Conservation (phyloP, 75 land plant species). For the Sequoia sempervirens region DNA sequence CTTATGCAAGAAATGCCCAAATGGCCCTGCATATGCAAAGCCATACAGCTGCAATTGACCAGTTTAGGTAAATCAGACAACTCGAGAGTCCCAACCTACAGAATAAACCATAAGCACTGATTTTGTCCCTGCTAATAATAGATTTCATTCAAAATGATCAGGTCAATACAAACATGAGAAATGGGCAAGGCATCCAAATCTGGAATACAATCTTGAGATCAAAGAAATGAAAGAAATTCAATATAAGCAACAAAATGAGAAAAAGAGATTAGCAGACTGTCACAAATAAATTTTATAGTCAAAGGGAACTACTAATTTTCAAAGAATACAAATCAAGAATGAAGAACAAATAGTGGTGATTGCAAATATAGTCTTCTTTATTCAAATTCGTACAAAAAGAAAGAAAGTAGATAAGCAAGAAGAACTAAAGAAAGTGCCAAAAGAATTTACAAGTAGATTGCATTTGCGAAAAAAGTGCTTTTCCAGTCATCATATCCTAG, state of each 20-base stretch:
- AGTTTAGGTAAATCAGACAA: constrained; percentile 2
- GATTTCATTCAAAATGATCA: background rate
- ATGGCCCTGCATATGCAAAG: constrained; percentile 74
- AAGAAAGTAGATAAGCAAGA: background rate
- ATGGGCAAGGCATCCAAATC: background rate
- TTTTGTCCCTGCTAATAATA: background rate
- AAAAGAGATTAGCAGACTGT: background rate
- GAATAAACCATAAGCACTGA: background rate
- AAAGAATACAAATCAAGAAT: background rate
- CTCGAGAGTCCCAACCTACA: background rate
- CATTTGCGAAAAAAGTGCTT: background rate
- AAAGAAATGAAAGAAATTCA: background rate
- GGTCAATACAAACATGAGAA: background rate
- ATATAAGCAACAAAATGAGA: no score
- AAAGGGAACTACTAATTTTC: background rate
- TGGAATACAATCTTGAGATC: background rate
- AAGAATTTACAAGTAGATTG: background rate
- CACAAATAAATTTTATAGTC: background rate
- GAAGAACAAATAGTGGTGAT: background rate
- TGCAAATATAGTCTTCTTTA: background rate
- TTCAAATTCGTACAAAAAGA: background rate
- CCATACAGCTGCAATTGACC: constrained; percentile 72
- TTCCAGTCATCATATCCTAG: background rate
- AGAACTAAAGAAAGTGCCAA: background rate
- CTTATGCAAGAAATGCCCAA: constrained; percentile 87